phyloP scores from a whole-genome alignment of 768 basidiomycete genomes.

The Psilocybe sp. region DNA sequence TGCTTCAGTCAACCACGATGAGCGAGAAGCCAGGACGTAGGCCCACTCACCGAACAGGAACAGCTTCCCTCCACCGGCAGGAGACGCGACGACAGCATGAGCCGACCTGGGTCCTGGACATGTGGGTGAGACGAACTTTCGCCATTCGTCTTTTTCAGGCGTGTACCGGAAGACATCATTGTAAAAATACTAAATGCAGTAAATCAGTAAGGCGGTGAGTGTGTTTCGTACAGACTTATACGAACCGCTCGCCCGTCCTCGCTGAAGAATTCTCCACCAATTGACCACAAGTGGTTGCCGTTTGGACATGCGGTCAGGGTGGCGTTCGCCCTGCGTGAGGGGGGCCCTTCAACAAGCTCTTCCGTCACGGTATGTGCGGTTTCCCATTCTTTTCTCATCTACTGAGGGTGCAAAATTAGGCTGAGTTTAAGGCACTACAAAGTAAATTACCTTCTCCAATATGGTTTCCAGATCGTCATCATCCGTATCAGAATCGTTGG shows the following conservation, averaged over 20 bases:
- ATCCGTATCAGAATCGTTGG: conserved; percentile 53
- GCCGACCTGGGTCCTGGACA: conserved; percentile 88
- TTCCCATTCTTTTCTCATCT: conserved; percentile 85
- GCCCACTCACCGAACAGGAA: conserved; percentile 65
- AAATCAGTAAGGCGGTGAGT: background rate
- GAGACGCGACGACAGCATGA: conserved; percentile 74
- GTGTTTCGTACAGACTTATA: conserved; percentile 1
- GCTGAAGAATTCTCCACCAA: conserved; percentile 85
- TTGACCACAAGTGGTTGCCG: conserved; percentile 79
- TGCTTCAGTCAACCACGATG: background rate
- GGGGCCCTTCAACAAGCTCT: conserved; percentile 80
- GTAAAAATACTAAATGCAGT: conserved; percentile 65
- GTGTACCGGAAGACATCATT: conserved; percentile 86
- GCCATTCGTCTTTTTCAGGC: conserved; percentile 92
- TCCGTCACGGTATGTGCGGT: conserved; percentile 80
- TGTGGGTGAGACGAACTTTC: conserved; percentile 77
- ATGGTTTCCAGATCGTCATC: conserved; percentile 83
- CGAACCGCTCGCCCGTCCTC: conserved; percentile 79
- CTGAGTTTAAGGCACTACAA: background rate
- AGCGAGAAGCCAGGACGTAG: background rate
- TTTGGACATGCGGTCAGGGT: conserved; percentile 78
- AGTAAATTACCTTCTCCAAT: conserved; percentile 63
- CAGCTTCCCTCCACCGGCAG: conserved; percentile 81
- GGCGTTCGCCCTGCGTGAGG: conserved; percentile 79
- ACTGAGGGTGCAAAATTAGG: conserved; percentile 27